Evolutionary conservation across 2,329 filamentous ascomycete genomes (phyloP), one percentile per base, ranked within the genome.

Genomic region (Berkeleyomyces rouxiae): DNA sequence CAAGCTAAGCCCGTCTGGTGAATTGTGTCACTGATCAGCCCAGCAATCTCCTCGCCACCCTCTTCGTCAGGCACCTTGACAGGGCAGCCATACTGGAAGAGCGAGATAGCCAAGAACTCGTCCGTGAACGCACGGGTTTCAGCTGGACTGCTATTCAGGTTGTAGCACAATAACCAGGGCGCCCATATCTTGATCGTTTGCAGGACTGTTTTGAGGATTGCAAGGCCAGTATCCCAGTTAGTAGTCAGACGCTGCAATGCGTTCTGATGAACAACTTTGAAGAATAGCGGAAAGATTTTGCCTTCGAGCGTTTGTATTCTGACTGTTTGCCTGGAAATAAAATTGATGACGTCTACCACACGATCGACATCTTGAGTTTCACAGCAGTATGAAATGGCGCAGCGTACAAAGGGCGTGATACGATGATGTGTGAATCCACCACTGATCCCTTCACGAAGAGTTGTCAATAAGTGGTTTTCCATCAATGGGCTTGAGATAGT

Each of bases 391-490:
- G 76, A 70, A 40, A 77, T 69, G 2, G 81, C 79, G 13, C 78
- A 79, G n/a, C 79, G 77, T 16, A 88, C 74, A 67, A 79, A 87
- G 1, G 82, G 79, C 13, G 76, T 74, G 66, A 80, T 74, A 40
- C 75, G 74, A 16, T 73, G 72, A 7, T 74, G 70, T 2, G 74
- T 73, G 2, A 78, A 73, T 13, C 78, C 76, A 10, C 79, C 77
- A 16, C 76, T 77, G 57, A 87, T 79, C 33, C 78, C 79, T 47
- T 72, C 72, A 65, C 78, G 74, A 47, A 88, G 70, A 0, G 81
- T 80, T 51, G 74, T 71, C 46, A 77, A 76, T 1, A 90, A 74
- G 53, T 76, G 73, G 0, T 72, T 58, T 51, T 83, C 81, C 70
- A 83, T 77, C 5, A 73, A 67, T 0, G 74, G 71, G 62, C 79